A percentile compares a stretch with the other conserved stretches of the same genome.
These are phyloP conservation scores for Neurospora terricola DNA, from an alignment of 495 filamentous ascomycete species.

Conservation along the genomic window DNA sequence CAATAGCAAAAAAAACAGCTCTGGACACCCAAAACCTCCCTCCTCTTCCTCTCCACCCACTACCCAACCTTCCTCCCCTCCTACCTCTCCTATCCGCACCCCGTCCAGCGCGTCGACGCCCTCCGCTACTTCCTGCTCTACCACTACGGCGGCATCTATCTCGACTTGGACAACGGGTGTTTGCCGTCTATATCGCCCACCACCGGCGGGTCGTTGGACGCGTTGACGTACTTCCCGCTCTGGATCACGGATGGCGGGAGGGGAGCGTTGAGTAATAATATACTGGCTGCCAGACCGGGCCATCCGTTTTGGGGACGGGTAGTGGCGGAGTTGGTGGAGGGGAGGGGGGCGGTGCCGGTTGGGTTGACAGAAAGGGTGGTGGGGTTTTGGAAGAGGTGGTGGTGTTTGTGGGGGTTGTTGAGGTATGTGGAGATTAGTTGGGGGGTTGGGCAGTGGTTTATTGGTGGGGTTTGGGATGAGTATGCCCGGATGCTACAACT, in stretches of 20 bases:
- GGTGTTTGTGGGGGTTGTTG: constrained; percentile 22
- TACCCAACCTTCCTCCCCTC: constrained; percentile 84
- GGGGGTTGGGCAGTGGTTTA: constrained; percentile 73
- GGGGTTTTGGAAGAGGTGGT: not conserved
- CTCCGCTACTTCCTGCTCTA: constrained; percentile 83
- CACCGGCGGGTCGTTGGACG: constrained; percentile 11
- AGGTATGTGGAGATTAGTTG: constrained; percentile 90
- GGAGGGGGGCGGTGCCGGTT: not conserved
- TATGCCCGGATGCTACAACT: constrained; percentile 33
- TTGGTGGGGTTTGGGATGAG: constrained; percentile 76
- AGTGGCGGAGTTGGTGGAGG: constrained; percentile 59
- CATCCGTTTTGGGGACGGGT: constrained; percentile 75
- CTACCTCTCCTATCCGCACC: constrained; percentile 69
- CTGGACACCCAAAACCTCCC: constrained; percentile 74
- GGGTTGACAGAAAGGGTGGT: not conserved
- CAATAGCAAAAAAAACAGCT: constrained; percentile 37
- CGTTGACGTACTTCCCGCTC: constrained; percentile 67
- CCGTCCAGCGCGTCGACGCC: constrained; percentile 78
- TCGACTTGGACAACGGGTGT: constrained; percentile 75
- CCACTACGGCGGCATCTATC: constrained; percentile 78
- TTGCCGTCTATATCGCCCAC: not conserved
- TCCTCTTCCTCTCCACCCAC: constrained; percentile 62
- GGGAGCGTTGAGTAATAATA: constrained; percentile 84
- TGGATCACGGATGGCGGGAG: constrained; percentile 75
- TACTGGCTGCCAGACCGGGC: constrained; percentile 68